Evolutionary conservation across 257 asterid species (phyloP).

Genomic region (Solanum arcanum): DNA sequence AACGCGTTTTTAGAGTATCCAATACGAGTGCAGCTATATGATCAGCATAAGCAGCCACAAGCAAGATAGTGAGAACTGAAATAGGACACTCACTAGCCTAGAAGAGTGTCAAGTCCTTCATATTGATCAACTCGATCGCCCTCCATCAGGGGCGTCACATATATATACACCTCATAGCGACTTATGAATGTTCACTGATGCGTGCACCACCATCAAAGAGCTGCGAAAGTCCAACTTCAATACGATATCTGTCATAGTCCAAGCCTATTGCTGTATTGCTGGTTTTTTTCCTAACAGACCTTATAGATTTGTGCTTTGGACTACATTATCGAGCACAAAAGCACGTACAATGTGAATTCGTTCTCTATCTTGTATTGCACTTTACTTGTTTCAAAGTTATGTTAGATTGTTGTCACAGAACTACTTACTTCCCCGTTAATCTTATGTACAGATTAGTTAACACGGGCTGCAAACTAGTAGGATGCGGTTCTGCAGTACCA

Average conservation of each 20-base stretch:
- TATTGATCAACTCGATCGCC: background rate
- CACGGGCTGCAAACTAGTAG: constrained; percentile 83
- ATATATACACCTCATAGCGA: background rate
- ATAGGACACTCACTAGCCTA: background rate
- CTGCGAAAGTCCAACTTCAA: background rate
- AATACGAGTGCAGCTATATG: background rate
- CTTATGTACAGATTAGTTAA: constrained; percentile 29
- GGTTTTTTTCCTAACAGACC: background rate
- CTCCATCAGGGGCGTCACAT: background rate
- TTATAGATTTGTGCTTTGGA: background rate
- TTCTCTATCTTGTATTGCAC: background rate
- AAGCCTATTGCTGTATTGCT: background rate
- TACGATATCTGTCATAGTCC: background rate
- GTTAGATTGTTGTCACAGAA: background rate
- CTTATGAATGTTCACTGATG: background rate
- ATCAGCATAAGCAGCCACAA: background rate
- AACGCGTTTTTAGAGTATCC: background rate
- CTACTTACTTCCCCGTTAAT: background rate
- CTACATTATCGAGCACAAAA: background rate
- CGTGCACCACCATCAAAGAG: background rate
- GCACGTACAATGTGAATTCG: background rate
- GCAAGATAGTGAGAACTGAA: background rate
- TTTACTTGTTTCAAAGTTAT: background rate
- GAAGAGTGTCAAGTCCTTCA: background rate
- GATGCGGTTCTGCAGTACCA: constrained; percentile 86